These are phyloP conservation scores for Smittium culicis DNA, from an alignment of 371 early-diverging fungal species.

Conservation along the genomic window DNA sequence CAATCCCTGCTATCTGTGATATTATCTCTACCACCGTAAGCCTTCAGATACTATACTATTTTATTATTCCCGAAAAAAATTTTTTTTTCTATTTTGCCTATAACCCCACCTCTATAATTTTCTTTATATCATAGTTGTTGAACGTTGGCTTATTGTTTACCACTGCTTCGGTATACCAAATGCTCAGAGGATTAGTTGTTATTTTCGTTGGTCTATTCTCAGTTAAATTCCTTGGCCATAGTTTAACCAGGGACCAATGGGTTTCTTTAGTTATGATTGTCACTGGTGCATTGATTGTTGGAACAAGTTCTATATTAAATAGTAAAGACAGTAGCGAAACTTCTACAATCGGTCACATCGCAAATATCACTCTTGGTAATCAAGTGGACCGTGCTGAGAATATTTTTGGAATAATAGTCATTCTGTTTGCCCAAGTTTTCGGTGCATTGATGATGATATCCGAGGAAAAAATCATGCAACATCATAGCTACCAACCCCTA, in stretches of 20 bases:
- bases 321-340: slow-evolving; percentile 15
- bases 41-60: slow-evolving; percentile 21
- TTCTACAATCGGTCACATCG: slow-evolving; percentile 8
- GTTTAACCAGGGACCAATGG: slow-evolving; percentile 64
- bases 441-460: slow-evolving; percentile 87
- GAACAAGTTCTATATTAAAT: slow-evolving; percentile 46
- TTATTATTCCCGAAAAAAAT: too few species aligned
- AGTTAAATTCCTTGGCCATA: slow-evolving; percentile 62
- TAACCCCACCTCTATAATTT: slow-evolving; percentile 18
- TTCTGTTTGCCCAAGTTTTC: slow-evolving; percentile 80
- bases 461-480: slow-evolving; percentile 78
- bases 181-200: slow-evolving; percentile 90
- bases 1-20: slow-evolving; percentile 86
- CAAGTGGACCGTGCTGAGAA: slow-evolving; percentile 9
- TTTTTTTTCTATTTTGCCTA: slow-evolving; percentile 8
- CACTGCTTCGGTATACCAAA: slow-evolving; percentile 88
- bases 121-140: slow-evolving; percentile 42
- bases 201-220: slow-evolving; percentile 83
- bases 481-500: slow-evolving; percentile 63
- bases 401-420: slow-evolving; percentile 27
- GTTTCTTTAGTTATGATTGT: slow-evolving; percentile 63
- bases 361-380: slow-evolving; percentile 50
- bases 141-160: slow-evolving; percentile 84
- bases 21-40: slow-evolving; percentile 72
- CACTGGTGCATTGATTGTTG: slow-evolving; percentile 72